Conservation (phyloP, 129 eudicot species). For the Chrysanthemum makinoi region DNA sequence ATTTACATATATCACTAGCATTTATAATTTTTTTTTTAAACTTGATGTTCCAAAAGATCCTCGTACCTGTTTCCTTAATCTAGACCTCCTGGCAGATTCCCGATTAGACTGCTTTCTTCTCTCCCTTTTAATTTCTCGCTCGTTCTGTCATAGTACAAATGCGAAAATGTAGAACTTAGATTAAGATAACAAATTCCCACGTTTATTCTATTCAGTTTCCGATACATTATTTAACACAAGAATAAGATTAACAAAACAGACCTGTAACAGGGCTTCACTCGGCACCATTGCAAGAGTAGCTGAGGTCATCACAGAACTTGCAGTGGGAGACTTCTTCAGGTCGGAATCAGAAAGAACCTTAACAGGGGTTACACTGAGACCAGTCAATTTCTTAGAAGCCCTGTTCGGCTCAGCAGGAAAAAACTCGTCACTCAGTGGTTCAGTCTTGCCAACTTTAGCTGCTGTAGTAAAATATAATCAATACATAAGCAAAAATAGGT, state of each 20-base stretch:
- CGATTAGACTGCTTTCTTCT: constrained; percentile 93
- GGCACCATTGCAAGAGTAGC: constrained; percentile 41
- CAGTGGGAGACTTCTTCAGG: constrained; percentile 49
- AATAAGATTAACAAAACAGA: constrained; percentile 15
- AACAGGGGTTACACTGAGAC: constrained; percentile 30
- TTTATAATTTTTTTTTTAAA: no score
- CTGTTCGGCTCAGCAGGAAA: constrained; percentile 35
- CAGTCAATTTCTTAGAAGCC: constrained; percentile 45
- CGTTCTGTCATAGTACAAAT: constrained; percentile 49
- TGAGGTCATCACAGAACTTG: constrained; percentile 38
- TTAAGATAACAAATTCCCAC: constrained; percentile 8
- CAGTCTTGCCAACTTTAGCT: constrained; percentile 48
- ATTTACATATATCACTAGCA: no score
- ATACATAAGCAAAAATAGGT: not conserved
- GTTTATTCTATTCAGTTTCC: not conserved
- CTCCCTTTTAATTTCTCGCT: constrained; percentile 82
- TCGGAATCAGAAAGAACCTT: constrained; percentile 39
- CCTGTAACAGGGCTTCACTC: constrained; percentile 68
- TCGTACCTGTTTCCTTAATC: constrained; percentile 88
- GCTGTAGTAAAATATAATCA: constrained; percentile 7
- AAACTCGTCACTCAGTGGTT: constrained; percentile 34
- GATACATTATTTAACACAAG: not conserved
- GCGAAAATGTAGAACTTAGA: not conserved
- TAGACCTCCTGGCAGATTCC: constrained; percentile 96
- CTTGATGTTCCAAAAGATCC: not conserved